Evolutionary conservation across 2,329 filamentous ascomycete genomes (phyloP).

Genomic region (Pseudogymnoascus sp.): DNA sequence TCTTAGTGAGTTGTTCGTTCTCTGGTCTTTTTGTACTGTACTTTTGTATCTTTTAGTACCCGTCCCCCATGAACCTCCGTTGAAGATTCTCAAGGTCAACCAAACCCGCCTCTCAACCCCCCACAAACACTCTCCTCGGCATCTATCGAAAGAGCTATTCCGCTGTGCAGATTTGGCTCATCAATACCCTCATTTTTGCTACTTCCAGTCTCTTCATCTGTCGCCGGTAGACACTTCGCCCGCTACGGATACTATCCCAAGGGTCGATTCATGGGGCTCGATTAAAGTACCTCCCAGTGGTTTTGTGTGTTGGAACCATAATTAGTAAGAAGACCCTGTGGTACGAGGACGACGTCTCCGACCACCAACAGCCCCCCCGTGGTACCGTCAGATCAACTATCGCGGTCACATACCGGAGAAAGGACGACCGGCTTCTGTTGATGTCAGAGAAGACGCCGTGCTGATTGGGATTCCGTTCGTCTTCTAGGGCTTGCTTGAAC

Average conservation of each 20-base stretch:
- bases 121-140: neutral
- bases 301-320: slow-evolving; percentile 1
- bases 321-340: slow-evolving; percentile 6
- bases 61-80: neutral
- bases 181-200: neutral
- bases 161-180: neutral
- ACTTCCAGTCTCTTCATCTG: neutral
- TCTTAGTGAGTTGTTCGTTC: neutral
- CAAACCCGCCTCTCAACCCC: neutral
- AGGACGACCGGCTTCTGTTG: neutral
- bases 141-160: neutral
- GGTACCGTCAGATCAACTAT: neutral
- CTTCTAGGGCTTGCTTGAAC: slow-evolving; percentile 4
- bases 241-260: neutral
- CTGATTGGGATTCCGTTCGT: neutral
- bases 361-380: neutral
- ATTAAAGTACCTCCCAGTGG: neutral
- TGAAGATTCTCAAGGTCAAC: neutral
- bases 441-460: neutral
- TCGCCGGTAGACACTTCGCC: neutral
- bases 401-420: neutral
- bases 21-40: neutral
- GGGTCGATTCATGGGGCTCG: neutral
- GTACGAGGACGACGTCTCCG: neutral
- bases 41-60: neutral